phyloP scores from a whole-genome alignment of 352 stramenopile genomes.

The Globisporangium carolinianum region DNA sequence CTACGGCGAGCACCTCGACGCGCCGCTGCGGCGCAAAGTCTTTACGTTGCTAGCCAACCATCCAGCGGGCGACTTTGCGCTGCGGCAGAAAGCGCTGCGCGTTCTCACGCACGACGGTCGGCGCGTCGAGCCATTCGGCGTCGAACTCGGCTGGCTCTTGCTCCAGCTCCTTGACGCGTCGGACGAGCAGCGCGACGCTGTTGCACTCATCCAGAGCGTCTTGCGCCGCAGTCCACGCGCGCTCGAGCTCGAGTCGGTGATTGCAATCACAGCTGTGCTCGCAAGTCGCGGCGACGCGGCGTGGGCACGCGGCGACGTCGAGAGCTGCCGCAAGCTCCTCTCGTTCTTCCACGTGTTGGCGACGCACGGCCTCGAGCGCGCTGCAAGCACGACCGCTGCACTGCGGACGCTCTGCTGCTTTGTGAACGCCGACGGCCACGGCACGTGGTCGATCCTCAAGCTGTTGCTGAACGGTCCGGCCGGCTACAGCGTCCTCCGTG shows the following conservation, averaged over 20 bases:
- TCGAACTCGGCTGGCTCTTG: constrained; percentile 70
- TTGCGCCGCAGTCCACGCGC: constrained; percentile 44
- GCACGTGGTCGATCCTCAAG: constrained; percentile 82
- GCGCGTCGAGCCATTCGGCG: constrained; percentile 54
- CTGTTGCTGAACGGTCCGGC: constrained; percentile 53
- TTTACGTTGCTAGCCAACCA: constrained; percentile 43
- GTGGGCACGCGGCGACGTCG: constrained; percentile 63
- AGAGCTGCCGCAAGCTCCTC: constrained; percentile 65
- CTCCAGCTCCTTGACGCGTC: constrained; percentile 72
- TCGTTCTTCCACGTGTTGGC: constrained; percentile 74
- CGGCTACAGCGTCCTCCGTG: constrained; percentile 62
- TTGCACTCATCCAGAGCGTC: constrained; percentile 70
- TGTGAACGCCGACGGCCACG: constrained; percentile 77
- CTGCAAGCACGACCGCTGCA: constrained; percentile 49
- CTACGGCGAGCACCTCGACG: constrained; percentile 45
- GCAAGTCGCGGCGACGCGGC: constrained; percentile 60
- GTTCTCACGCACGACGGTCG: constrained; percentile 59
- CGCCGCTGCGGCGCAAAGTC: constrained; percentile 34
- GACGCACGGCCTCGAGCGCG: constrained; percentile 49
- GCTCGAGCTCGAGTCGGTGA: constrained; percentile 57
- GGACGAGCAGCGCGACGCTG: constrained; percentile 69
- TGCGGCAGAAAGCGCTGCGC: constrained; percentile 60
- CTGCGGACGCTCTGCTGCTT: constrained; percentile 76
- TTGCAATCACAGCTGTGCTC: constrained; percentile 64
- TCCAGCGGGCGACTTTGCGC: constrained; percentile 33